Evolutionary conservation across 768 basidiomycete genomes (phyloP), one percentile per base, ranked within the genome.

Genomic region (Collybia sp.): DNA sequence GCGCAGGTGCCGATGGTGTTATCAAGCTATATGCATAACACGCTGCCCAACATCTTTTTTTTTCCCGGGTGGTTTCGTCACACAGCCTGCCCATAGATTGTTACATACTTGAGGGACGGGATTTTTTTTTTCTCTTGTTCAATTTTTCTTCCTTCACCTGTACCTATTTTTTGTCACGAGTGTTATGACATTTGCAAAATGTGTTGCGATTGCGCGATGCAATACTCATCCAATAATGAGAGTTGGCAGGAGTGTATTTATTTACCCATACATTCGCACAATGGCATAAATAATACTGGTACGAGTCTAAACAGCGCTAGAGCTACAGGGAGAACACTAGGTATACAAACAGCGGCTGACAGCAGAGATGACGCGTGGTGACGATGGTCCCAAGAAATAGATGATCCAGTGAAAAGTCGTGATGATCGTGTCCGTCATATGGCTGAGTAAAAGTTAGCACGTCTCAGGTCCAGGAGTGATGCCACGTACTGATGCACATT

Each of bases 1-100:
- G 90, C 62, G 89, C 90, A 15, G 95, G 95, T n/a, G 91, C 92
- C 11, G 95, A 97, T 66, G 93, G 94, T 19, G 85, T 92, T 38
- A 83, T 97, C 49, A 92, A 92, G 65, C 72, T 97, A 19, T 96
- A 89, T 63, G 87, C 88, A 50, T 88, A 87, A 68, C 90, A 74
- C 73, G 66, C 50, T 52, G n/a, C n/a, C 51, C 49, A 40, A 41
- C 18, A 33, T 12, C 40, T 32, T 30, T 9, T 40, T 46, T 45
- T 19, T 34, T 33, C 36, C 50, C 43, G 42, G 12, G 15, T 40
- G 39, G 35, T 52, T 42, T 44, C 48, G 37, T 46, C 49, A 48
- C 42, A 45, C n/a, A n/a, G n/a, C n/a, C 39, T 43, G 49, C 48
- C 41, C 50, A 49, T 58, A 52, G 53, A 55, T 58, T 51, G 43